phyloP scores from a whole-genome alignment of 768 basidiomycete genomes.

The Pleurotus djamor region DNA sequence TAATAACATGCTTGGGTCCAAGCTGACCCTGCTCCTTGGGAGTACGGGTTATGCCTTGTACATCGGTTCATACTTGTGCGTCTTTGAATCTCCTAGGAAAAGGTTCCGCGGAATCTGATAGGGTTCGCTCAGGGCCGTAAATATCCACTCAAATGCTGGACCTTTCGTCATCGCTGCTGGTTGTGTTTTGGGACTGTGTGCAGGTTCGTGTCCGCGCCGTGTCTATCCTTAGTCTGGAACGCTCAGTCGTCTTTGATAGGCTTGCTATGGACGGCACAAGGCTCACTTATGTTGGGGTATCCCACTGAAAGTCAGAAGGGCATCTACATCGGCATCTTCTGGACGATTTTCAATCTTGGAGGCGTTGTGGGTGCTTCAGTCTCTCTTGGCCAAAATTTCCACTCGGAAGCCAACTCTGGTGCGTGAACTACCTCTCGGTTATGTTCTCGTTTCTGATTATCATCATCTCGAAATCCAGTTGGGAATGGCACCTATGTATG shows the following conservation, averaged over 20 bases:
- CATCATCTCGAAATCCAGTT: conserved; percentile 32
- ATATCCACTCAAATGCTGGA: conserved; percentile 61
- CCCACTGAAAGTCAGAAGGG: conserved; percentile 80
- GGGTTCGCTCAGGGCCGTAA: conserved; percentile 50
- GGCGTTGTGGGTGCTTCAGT: conserved; percentile 79
- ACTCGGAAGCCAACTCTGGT: conserved; percentile 22
- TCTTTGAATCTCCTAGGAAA: background rate
- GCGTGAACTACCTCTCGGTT: background rate
- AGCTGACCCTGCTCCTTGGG: conserved; percentile 71
- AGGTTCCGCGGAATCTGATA: background rate
- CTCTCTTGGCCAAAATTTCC: conserved; percentile 50
- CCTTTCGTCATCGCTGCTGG: conserved; percentile 71
- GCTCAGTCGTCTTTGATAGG: conserved; percentile 36
- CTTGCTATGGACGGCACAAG: conserved; percentile 82
- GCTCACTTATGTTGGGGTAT: conserved; percentile 82
- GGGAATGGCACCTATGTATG: conserved; percentile 74
- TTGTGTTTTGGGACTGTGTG: conserved; percentile 73
- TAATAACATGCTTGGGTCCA: conserved; percentile 80
- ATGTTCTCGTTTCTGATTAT: background rate
- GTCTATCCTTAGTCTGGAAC: conserved; percentile 57
- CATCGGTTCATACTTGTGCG: conserved; percentile 71
- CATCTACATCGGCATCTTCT: conserved; percentile 73
- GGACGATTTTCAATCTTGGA: conserved; percentile 81
- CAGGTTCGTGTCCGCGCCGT: conserved; percentile 19
- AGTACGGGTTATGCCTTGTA: conserved; percentile 76